Evolutionary conservation across 2,329 filamentous ascomycete genomes (phyloP), one percentile per base, ranked within the genome.

Genomic region (Penicillium sclerotigenum): DNA sequence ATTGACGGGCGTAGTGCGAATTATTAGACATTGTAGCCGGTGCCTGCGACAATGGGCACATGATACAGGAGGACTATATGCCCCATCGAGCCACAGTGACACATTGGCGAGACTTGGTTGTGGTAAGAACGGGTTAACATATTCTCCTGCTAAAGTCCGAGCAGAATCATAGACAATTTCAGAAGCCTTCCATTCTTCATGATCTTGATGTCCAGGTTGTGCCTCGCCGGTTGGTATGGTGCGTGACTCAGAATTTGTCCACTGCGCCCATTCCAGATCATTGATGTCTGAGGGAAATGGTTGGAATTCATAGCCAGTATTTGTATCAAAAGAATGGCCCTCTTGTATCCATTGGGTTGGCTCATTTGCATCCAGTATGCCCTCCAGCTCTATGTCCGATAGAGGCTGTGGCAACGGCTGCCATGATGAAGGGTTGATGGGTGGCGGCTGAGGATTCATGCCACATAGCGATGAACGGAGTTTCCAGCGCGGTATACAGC

Each of bases 21-120:
- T 66, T 22, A 80, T 77, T 11, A 81, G 68, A 52, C 80, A 81
- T 52, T 81, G 78, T 9, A 81, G 66, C 2, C 77, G 75, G 38
- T 75, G 71, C 4, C 69, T 71, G 43, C 70, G 71, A 60, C 80
- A 82, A 59, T 81, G 71, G 31, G 61, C 65, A 61, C 80, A 81
- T 2, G 79, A 77, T 5, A 56, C 64, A 0, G 74, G 67, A 0
- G 79, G 78, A 10, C 74, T 68, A 56, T 73, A 75, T 0, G 75
- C 77, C 11, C 78, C 78, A 51, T 78, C 68, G 16, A 71, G 59
- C 68, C 70, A 72, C 34, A 70, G 64, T 1, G 66, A 61, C 38
- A 71, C 60, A 72, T 72, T 47, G 20, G 57, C 58, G 16, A 69
- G 38, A 28, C 43, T 49, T 2, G 41, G 36, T 24, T 49, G 46